Conservation (phyloP, 2,329 filamentous ascomycete genomes). For the Botrytis medusae region DNA sequence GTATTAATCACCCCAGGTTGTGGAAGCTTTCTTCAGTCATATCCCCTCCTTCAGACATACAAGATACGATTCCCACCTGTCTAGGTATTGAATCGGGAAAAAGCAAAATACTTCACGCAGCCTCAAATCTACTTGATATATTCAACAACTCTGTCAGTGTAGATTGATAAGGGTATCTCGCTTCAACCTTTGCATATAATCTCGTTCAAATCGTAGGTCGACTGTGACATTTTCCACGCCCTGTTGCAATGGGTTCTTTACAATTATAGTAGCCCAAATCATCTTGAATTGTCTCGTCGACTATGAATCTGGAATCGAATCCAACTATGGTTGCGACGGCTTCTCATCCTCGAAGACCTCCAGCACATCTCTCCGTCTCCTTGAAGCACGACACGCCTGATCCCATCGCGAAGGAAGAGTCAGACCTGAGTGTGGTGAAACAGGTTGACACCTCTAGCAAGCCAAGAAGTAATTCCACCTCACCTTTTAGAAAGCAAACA, state of each 20-base stretch:
- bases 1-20: not conserved
- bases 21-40: not conserved
- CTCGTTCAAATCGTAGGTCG: not conserved
- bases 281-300: not conserved
- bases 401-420: not conserved
- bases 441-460: not conserved
- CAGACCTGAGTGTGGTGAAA: not conserved
- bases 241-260: conserved; percentile 17
- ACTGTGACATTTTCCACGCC: not conserved
- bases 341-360: conserved; percentile 31
- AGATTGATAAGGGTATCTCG: not conserved
- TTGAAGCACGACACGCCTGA: conserved; percentile 23
- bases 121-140: not conserved
- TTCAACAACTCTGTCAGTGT: not conserved
- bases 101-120: not conserved
- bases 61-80: not conserved
- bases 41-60: not conserved
- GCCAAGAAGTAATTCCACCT: conserved; percentile 1
- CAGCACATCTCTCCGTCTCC: conserved; percentile 33
- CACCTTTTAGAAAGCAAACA: conserved; percentile 14
- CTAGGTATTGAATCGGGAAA: not conserved
- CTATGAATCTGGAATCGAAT: conserved; percentile 14
- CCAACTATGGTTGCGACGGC: not conserved
- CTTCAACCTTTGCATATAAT: not conserved
- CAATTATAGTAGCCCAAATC: not conserved